Conservation (phyloP, 371 early-diverging fungal genomes). For the Mucor racemosus region DNA sequence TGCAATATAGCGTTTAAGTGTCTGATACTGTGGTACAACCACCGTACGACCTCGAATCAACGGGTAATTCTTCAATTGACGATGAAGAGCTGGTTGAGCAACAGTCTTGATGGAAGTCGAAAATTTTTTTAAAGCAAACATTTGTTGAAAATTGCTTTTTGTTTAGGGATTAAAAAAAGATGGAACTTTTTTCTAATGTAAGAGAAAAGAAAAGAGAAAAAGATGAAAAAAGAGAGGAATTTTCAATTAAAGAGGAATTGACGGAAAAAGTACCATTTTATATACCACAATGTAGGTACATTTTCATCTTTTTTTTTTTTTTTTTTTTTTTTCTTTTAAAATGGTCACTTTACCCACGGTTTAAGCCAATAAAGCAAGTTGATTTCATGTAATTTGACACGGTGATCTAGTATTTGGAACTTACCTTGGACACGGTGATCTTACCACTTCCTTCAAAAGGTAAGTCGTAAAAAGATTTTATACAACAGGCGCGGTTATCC, state of each 20-base stretch:
- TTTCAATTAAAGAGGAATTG: not conserved
- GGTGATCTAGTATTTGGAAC: conserved; percentile 8
- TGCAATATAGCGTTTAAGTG: conserved; percentile 6
- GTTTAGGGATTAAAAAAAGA: too few relatives aligned
- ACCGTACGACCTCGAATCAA: conserved; percentile 9
- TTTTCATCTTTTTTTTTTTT: conserved; percentile 17
- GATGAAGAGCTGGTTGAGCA: conserved; percentile 15
- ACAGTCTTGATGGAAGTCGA: not conserved
- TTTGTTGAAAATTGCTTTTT: conserved; percentile 22
- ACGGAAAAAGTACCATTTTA: conserved; percentile 5
- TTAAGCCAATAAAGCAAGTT: conserved; percentile 10
- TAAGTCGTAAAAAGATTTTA: conserved; percentile 11
- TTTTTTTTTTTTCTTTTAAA: not conserved
- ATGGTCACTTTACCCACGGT: conserved; percentile 30
- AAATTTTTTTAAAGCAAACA: conserved; percentile 21
- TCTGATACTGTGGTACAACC: conserved; percentile 15
- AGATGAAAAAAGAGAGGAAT: not conserved
- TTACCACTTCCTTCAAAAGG: conserved; percentile 7
- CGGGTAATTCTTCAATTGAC: conserved; percentile 2
- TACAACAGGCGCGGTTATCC: not conserved
- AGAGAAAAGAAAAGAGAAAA: not conserved
- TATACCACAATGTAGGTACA: not conserved
- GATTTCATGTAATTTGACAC: conserved; percentile 4
- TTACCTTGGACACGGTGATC: conserved; percentile 16
- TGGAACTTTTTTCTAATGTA: too few relatives aligned